Base-by-base conservation (phyloP, 805 yeast species). In the Candida pseudoglaebosa region DNA sequence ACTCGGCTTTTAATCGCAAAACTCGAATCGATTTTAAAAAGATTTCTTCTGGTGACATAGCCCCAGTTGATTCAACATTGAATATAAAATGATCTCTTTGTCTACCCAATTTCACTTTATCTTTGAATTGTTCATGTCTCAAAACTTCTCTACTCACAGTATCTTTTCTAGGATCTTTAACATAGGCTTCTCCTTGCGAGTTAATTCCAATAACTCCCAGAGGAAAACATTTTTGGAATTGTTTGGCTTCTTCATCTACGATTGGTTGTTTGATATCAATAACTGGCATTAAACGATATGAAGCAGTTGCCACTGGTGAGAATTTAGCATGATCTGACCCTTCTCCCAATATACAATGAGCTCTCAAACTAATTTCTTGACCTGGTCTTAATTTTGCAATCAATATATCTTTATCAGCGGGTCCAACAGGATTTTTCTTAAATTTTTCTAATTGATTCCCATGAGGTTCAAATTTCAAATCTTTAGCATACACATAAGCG, bases 281-380 rank as follows among this genome's bases (percentile, higher is more conserved):
- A 18, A 78, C 82, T 12, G 99, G 99, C 69, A 93, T 64, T 56
- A 93, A 72, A 65, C 99, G 77, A 67, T 93, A 93, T 10, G 96
- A 86, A 2, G 99, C 97, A 10, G 99, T 93, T 13, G 95, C 78
- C 8, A 93, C 99, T 4, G 99, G 99, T 5, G 97, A 88, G 60
- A 87, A 93, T 64, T 93, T 93, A 43, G 99, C 97, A 63, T 93
- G 99, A 61, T 93, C 99, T 30, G 88, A 65, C 37, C 97, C 99
- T 48, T 86, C 67, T 42, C 99, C 99, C 45, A 91, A 72, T 21
- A 90, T 72, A 59, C 97, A 93, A 65, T 89, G 96, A 41, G 84
- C 95, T 56, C 89, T 75, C 48, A 93, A 71, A 19, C 91, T 77
- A 46, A 93, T 90, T 65, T 93, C 98, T 67, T 93, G 99, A 35